These are phyloP conservation scores for Tetrahymena malaccensis DNA, from an alignment of 73 alveolate genomes.

Conservation along the genomic window DNA sequence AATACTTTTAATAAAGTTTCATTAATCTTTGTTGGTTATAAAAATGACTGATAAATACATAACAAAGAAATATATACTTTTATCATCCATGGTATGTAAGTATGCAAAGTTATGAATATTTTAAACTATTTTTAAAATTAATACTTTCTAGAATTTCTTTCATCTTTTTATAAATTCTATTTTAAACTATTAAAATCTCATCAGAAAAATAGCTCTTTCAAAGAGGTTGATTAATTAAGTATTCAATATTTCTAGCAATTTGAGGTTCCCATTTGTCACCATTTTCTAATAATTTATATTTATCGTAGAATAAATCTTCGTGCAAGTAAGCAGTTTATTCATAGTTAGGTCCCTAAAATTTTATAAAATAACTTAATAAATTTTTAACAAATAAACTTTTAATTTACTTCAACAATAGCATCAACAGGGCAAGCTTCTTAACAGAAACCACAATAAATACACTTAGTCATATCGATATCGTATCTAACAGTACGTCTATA, in stretches of 20 bases:
- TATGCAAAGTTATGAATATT: not conserved
- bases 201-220: not conserved
- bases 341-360: conserved; percentile 54
- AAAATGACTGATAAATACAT: not conserved
- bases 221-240: conserved; percentile 17
- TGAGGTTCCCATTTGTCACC: conserved; percentile 90
- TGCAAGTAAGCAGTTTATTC: conserved; percentile 67
- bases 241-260: conserved; percentile 80
- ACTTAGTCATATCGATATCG: conserved; percentile 84
- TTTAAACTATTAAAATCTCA: no score
- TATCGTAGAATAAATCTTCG: conserved; percentile 70
- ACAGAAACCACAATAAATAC: conserved; percentile 86
- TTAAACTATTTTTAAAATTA: not conserved
- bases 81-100: not conserved
- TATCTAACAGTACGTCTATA: conserved; percentile 72
- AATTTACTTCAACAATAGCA: conserved; percentile 76
- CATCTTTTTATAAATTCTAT: not conserved
- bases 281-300: conserved; percentile 69
- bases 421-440: conserved; percentile 92
- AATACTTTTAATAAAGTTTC: not conserved
- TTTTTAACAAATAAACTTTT: not conserved
- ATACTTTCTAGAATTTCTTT: not conserved
- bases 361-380: not conserved
- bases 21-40: not conserved
- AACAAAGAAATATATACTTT: not conserved